Conservation (phyloP, 2,329 filamentous ascomycete genomes). For the Sarocladiaceae sp. region DNA sequence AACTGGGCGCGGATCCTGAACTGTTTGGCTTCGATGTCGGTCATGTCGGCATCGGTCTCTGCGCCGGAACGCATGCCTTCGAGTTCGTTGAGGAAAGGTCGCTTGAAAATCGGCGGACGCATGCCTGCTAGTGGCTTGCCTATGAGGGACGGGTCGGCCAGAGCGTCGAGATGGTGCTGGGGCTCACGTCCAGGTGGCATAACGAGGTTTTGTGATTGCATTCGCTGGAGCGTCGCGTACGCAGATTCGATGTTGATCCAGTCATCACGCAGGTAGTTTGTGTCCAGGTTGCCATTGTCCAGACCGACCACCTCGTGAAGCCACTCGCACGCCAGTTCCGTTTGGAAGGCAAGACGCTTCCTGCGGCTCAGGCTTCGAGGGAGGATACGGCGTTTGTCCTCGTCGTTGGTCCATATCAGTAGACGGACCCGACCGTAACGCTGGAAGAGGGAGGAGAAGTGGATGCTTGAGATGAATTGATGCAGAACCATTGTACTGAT, state of each 20-base stretch:
- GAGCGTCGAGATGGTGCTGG: conserved; percentile 18
- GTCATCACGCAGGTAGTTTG: conserved; percentile 33
- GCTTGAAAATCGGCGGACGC: conserved; percentile 23
- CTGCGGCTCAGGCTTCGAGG: conserved; percentile 52
- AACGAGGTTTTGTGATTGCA: conserved; percentile 34
- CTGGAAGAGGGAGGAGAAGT: conserved; percentile 58
- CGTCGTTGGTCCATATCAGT: conserved; percentile 63
- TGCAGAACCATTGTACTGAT: conserved; percentile 51
- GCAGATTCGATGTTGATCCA: conserved; percentile 42
- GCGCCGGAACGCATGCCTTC: conserved; percentile 28
- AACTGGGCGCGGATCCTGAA: conserved; percentile 17
- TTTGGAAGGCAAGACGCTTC: conserved; percentile 50
- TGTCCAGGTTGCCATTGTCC: background rate
- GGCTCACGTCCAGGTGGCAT: conserved; percentile 41
- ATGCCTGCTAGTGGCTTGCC: conserved; percentile 23
- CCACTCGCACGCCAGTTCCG: conserved; percentile 54
- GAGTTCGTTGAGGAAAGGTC: conserved; percentile 37
- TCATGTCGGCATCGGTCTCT: conserved; percentile 9
- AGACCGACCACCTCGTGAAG: conserved; percentile 49
- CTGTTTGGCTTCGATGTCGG: background rate
- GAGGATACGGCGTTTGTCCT: conserved; percentile 53
- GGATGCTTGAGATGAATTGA: conserved; percentile 55
- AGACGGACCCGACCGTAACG: conserved; percentile 73
- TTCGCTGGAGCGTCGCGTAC: conserved; percentile 33
- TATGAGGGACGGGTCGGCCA: conserved; percentile 16